phyloP scores from a whole-genome alignment of 2,329 filamentous ascomycete genomes.

The Pestalotiopsis sp. region DNA sequence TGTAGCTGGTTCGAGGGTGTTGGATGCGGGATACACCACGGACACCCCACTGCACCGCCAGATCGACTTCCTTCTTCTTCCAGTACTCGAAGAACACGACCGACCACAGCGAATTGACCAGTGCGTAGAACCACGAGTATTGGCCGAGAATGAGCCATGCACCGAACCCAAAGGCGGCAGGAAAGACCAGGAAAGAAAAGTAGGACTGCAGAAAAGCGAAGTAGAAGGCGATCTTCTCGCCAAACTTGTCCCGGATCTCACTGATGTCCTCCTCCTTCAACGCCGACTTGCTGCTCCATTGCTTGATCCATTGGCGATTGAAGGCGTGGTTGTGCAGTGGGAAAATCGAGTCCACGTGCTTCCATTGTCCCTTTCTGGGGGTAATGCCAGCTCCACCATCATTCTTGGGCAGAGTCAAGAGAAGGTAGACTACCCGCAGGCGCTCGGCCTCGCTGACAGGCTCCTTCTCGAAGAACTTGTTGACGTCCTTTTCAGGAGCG shows the following conservation, averaged over 20 bases:
- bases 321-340: slow-evolving; percentile 77
- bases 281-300: slow-evolving; percentile 73
- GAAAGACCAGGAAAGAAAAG: slow-evolving; percentile 82
- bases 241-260: slow-evolving; percentile 75
- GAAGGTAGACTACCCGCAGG: slow-evolving; percentile 82
- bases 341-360: slow-evolving; percentile 73
- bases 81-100: slow-evolving; percentile 92
- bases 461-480: slow-evolving; percentile 68
- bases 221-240: slow-evolving; percentile 88
- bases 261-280: slow-evolving; percentile 70
- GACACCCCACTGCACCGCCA: slow-evolving; percentile 87
- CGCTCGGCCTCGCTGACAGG: slow-evolving; percentile 87
- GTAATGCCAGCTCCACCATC: slow-evolving; percentile 82
- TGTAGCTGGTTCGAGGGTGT: slow-evolving; percentile 74
- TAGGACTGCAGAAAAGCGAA: slow-evolving; percentile 94
- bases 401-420: slow-evolving; percentile 73
- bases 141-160: slow-evolving; percentile 83
- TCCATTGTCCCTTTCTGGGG: slow-evolving; percentile 70
- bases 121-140: slow-evolving; percentile 80
- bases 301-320: slow-evolving; percentile 75
- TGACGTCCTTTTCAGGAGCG: slow-evolving; percentile 74
- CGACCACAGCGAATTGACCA: slow-evolving; percentile 82
- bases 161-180: slow-evolving; percentile 74
- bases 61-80: slow-evolving; percentile 89
- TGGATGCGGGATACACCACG: slow-evolving; percentile 83